Conservation (phyloP, 768 basidiomycete genomes). For the Plicaturopsis crispa region DNA sequence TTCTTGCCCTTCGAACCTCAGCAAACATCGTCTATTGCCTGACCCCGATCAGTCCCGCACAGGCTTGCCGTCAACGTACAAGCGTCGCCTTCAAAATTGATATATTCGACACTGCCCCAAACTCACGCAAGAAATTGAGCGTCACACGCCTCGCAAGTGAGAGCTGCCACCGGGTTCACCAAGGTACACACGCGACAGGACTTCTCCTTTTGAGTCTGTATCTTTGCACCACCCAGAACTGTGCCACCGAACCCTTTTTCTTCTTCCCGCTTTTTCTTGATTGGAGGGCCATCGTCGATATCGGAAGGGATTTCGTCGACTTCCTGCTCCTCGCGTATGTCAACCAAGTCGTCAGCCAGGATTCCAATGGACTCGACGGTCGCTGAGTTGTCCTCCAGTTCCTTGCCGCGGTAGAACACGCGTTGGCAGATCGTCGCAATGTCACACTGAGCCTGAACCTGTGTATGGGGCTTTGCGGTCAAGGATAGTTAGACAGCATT, state of each 20-base stretch:
- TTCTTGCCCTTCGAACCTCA: too few species aligned
- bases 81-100: too few species aligned
- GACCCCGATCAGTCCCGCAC: too few species aligned
- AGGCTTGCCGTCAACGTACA: too few species aligned
- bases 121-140: too few species aligned
- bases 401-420: constrained; percentile 51
- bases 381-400: constrained; percentile 54
- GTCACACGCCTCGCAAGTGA: constrained; percentile 41
- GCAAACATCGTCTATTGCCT: too few species aligned
- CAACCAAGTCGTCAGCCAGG: constrained; percentile 45
- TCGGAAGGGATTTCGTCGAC: constrained; percentile 48
- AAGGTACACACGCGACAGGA: constrained; percentile 55
- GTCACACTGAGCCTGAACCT: constrained; percentile 56
- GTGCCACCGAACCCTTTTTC: constrained; percentile 71
- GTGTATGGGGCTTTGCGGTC: constrained; percentile 1
- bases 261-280: constrained; percentile 44
- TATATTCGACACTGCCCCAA: too few species aligned
- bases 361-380: constrained; percentile 47
- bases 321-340: constrained; percentile 53
- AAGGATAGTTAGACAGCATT: constrained; percentile 3
- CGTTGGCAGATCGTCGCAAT: constrained; percentile 77
- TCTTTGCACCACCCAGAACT: constrained; percentile 40
- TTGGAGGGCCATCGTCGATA: constrained; percentile 33
- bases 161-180: constrained; percentile 35
- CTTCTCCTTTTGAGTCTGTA: constrained; percentile 19